Evolutionary conservation across 2,329 filamentous ascomycete genomes (phyloP).

Genomic region (Xylaria sp.): DNA sequence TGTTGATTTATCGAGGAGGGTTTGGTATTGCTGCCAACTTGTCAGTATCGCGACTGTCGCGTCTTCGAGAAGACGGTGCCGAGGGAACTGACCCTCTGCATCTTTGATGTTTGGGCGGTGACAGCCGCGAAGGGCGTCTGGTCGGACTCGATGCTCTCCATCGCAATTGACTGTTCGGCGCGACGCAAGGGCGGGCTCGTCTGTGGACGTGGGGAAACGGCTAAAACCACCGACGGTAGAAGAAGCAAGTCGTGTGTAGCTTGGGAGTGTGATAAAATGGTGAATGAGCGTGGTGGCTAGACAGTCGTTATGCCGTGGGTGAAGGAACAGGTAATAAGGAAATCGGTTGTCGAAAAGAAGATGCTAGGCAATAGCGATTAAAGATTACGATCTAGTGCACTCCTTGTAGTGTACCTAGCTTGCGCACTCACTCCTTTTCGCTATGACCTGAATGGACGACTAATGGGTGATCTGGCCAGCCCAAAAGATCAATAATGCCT

Average conservation of each 20-base stretch:
- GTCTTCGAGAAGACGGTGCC: conserved; percentile 2
- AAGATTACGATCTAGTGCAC: conserved; percentile 18
- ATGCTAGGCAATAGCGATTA: conserved; percentile 12
- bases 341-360: conserved; percentile 18
- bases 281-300: conserved; percentile 29
- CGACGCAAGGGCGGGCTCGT: conserved; percentile 4
- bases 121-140: conserved; percentile 92
- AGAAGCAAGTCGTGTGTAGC: conserved; percentile 6
- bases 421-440: conserved; percentile 23
- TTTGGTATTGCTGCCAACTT: conserved; percentile 79
- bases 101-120: conserved; percentile 78
- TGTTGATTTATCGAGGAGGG: conserved; percentile 90
- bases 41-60: conserved; percentile 8
- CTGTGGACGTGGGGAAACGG: background rate
- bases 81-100: conserved; percentile 66
- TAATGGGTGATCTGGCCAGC: conserved; percentile 25
- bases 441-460: conserved; percentile 6
- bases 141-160: conserved; percentile 88
- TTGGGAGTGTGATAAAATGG: conserved; percentile 10
- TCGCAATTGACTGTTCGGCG: conserved; percentile 46
- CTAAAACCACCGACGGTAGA: background rate
- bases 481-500: conserved; percentile 11
- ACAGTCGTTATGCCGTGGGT: conserved; percentile 12
- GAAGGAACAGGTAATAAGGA: conserved; percentile 5
- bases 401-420: background rate